Percentiles rank a stretch among this genome's conserved stretches.
phyloP scores from a whole-genome alignment of 768 basidiomycete genomes.

The Mycena indigotica region DNA sequence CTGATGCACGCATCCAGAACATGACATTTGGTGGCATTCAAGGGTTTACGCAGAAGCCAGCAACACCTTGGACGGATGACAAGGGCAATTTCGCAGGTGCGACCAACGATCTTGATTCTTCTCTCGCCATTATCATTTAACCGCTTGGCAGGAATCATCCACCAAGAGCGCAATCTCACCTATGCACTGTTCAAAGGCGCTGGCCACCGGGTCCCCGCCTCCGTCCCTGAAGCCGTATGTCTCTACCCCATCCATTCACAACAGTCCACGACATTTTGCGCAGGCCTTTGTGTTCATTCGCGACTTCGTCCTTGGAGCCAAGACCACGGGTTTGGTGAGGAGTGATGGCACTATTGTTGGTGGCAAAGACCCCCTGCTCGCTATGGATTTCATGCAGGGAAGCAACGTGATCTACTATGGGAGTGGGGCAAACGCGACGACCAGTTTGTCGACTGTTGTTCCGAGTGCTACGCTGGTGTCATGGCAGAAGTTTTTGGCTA shows the following conservation, averaged over 20 bases:
- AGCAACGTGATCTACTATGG: slow-evolving; percentile 48
- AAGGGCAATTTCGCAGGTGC: slow-evolving; percentile 42
- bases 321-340: slow-evolving; percentile 45
- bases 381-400: slow-evolving; percentile 39
- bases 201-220: slow-evolving; percentile 15
- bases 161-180: slow-evolving; percentile 52
- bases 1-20: slow-evolving; percentile 36
- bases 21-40: slow-evolving; percentile 56
- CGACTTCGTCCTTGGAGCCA: slow-evolving; percentile 50
- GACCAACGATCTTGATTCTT: too few relatives aligned
- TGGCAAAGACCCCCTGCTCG: slow-evolving; percentile 44
- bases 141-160: too few relatives aligned
- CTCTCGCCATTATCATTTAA: too few relatives aligned
- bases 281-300: slow-evolving; percentile 47
- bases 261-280: too few relatives aligned
- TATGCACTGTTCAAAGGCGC: slow-evolving; percentile 15
- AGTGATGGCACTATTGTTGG: slow-evolving; percentile 39
- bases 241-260: too few relatives aligned
- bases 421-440: slow-evolving; percentile 30
- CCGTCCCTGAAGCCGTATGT: too few relatives aligned
- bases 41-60: slow-evolving; percentile 50
- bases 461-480: slow-evolving; percentile 37
- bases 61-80: slow-evolving; percentile 51
- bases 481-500: slow-evolving; percentile 23
- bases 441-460: slow-evolving; percentile 37